A percentile compares a stretch with the other conserved stretches of the same genome.
phyloP scores from a whole-genome alignment of 2,329 filamentous ascomycete species.

The Cercospora nicotianae region DNA sequence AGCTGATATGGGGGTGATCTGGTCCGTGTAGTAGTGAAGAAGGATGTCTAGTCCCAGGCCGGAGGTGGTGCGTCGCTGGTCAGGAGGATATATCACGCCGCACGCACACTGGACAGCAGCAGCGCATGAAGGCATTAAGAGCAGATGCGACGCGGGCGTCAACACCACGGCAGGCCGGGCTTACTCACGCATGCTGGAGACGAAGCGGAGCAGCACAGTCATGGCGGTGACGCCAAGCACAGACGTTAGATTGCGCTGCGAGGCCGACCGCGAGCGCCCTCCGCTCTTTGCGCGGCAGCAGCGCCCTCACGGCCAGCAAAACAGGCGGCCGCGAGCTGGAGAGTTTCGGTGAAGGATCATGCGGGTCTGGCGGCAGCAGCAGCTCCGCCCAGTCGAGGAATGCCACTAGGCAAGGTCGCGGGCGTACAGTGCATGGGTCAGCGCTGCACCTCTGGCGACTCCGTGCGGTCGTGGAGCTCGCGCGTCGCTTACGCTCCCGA shows the following conservation, averaged over 20 bases:
- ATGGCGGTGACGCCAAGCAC: constrained; percentile 12
- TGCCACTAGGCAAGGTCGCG: constrained; percentile 1
- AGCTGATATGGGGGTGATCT: constrained; percentile 19
- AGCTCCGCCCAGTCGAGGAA: constrained; percentile 13
- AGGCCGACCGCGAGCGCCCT: neutral
- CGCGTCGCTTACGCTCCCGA: neutral
- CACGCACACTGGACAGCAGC: neutral
- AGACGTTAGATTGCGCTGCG: constrained; percentile 19
- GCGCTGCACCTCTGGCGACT: neutral
- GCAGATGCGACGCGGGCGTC: neutral
- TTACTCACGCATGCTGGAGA: constrained; percentile 14
- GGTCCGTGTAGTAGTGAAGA: constrained; percentile 9
- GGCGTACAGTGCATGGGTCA: neutral
- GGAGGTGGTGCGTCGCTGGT: constrained; percentile 5
- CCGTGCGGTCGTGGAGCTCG: neutral
- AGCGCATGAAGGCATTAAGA: constrained; percentile 12
- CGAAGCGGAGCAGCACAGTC: constrained; percentile 11
- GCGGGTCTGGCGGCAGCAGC: constrained; percentile 2
- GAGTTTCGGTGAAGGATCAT: constrained; percentile 19
- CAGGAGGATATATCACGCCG: constrained; percentile 1
- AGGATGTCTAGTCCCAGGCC: neutral
- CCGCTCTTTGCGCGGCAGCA: constrained; percentile 17
- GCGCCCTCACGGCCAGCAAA: neutral
- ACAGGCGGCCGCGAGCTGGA: constrained; percentile 6
- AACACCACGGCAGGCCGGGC: constrained; percentile 1